These are phyloP conservation scores for Pythium insidiosum DNA, from an alignment of 352 stramenopile species.

Conservation along the genomic window DNA sequence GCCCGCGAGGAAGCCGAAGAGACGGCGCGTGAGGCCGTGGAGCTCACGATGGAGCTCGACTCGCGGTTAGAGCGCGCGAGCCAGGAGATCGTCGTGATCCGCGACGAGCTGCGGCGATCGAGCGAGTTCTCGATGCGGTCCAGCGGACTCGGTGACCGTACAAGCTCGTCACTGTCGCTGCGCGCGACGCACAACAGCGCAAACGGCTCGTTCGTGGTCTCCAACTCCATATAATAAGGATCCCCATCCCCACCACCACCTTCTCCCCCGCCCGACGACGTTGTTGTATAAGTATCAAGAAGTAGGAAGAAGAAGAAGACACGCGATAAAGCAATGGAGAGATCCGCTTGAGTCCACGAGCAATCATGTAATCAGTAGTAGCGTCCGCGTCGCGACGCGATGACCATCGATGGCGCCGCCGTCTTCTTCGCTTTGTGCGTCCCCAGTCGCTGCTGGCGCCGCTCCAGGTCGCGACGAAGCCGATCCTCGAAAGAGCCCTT, in stretches of 20 bases:
- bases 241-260: no score
- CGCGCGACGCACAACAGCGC: no score
- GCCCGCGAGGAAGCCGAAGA: conserved; percentile 66
- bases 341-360: neutral
- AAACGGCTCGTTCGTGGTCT: no score
- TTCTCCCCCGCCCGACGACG: neutral
- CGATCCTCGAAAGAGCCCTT: neutral
- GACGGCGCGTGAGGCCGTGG: conserved; percentile 62
- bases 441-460: neutral
- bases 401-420: no score
- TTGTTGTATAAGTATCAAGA: no score
- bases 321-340: neutral
- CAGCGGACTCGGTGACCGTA: conserved; percentile 2
- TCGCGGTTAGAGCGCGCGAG: conserved; percentile 54
- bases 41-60: conserved; percentile 64
- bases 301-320: neutral
- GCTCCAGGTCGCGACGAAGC: neutral
- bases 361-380: neutral
- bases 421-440: no score
- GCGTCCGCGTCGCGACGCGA: no score
- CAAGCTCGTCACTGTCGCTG: neutral
- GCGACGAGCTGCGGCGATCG: conserved; percentile 19
- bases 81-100: conserved; percentile 30
- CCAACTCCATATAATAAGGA: no score
- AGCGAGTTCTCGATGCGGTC: conserved; percentile 13